Conservation (phyloP, 768 basidiomycete species). For the Hemileccinum impolitum region DNA sequence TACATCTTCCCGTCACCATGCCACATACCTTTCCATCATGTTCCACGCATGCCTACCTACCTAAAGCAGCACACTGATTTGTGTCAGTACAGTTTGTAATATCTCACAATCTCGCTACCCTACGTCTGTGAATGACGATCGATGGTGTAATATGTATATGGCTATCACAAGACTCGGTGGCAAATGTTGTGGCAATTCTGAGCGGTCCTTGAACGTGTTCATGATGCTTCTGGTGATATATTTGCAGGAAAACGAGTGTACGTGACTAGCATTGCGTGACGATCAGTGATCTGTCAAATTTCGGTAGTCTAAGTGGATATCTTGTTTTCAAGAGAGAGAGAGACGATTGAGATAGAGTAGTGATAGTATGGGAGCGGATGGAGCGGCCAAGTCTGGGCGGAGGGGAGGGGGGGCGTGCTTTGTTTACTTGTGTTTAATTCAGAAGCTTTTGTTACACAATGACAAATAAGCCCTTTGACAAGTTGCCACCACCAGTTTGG, state of each 20-base stretch:
- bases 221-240: background rate
- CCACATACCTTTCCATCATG: slow-evolving; percentile 19
- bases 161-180: background rate
- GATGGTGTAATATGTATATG: slow-evolving; percentile 7
- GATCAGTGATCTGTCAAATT: slow-evolving; percentile 2
- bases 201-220: slow-evolving; percentile 6
- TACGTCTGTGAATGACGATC: slow-evolving; percentile 15
- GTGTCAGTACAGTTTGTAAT: slow-evolving; percentile 14
- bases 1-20: slow-evolving; percentile 17
- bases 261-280: background rate
- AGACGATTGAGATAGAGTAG: background rate
- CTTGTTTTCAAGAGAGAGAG: background rate
- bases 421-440: slow-evolving; percentile 27
- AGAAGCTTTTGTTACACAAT: slow-evolving; percentile 25
- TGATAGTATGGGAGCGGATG: no score
- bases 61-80: slow-evolving; percentile 12
- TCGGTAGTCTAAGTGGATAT: slow-evolving; percentile 18
- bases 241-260: background rate
- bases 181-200: background rate
- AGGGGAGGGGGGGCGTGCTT: slow-evolving; percentile 7
- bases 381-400: no score
- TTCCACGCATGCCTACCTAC: slow-evolving; percentile 21
- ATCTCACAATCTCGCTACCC: slow-evolving; percentile 13
- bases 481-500: slow-evolving; percentile 1
- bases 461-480: slow-evolving; percentile 26